These are phyloP conservation scores for Infundibulicybe gibba DNA, from an alignment of 768 basidiomycete species.

Conservation along the genomic window DNA sequence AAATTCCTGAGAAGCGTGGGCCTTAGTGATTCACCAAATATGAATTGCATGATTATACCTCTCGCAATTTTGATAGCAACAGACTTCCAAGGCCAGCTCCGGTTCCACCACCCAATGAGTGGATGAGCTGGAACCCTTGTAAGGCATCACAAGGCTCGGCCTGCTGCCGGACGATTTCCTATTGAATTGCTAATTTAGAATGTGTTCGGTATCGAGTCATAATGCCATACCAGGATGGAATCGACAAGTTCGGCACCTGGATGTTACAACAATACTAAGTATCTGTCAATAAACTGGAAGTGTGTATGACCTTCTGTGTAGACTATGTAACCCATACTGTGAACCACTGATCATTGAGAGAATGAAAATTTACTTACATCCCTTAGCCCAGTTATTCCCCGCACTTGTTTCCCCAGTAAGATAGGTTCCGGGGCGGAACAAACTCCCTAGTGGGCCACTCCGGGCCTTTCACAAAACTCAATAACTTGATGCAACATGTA, in stretches of 20 bases:
- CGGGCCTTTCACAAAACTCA: conserved; percentile 42
- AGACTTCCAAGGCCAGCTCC: conserved; percentile 84
- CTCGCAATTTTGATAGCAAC: conserved; percentile 76
- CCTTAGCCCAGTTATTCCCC: conserved; percentile 96
- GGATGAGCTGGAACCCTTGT: conserved; percentile 88
- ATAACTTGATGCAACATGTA: neutral
- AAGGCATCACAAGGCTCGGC: conserved; percentile 80
- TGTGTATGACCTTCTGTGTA: conserved; percentile 76
- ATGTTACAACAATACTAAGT: neutral
- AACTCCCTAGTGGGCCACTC: conserved; percentile 61
- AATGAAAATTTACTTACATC: conserved; percentile 52
- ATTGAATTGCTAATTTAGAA: neutral
- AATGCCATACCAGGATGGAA: conserved; percentile 53
- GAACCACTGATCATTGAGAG: neutral
- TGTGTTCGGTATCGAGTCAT: neutral
- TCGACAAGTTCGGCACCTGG: conserved; percentile 90
- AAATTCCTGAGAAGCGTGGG: conserved; percentile 32
- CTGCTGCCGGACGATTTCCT: conserved; percentile 79
- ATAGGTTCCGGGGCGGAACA: conserved; percentile 90
- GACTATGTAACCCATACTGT: conserved; percentile 33
- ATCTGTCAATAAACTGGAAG: neutral
- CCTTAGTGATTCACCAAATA: conserved; percentile 11
- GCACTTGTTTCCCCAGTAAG: conserved; percentile 59
- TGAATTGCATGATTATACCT: conserved; percentile 35
- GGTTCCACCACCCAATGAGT: conserved; percentile 90